phyloP scores from a whole-genome alignment of 768 basidiomycete genomes.

The Psilocybe azurescens region DNA sequence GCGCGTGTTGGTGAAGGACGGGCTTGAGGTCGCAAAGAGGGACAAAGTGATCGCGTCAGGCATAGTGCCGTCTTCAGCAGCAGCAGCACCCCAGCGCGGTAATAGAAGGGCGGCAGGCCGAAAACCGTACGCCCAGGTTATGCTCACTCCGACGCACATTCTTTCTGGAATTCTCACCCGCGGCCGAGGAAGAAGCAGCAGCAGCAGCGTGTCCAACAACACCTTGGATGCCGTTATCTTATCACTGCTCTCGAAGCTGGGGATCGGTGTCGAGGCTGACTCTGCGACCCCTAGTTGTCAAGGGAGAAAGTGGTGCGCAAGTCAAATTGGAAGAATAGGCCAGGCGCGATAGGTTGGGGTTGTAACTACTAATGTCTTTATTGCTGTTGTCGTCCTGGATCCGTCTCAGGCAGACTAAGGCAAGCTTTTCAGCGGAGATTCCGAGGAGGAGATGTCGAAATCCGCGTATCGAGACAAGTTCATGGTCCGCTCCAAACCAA shows the following conservation, averaged over 20 bases:
- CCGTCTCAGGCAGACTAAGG: neutral
- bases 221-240: slow-evolving; percentile 26
- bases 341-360: neutral
- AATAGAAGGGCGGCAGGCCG: slow-evolving; percentile 23
- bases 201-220: slow-evolving; percentile 7
- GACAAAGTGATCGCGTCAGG: slow-evolving; percentile 34
- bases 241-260: slow-evolving; percentile 35
- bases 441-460: slow-evolving; percentile 28
- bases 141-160: slow-evolving; percentile 51
- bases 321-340: slow-evolving; percentile 27
- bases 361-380: neutral
- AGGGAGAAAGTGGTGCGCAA: slow-evolving; percentile 11
- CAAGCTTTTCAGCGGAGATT: slow-evolving; percentile 4
- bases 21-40: slow-evolving; percentile 37
- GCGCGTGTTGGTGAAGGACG: slow-evolving; percentile 39
- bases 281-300: slow-evolving; percentile 7
- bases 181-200: slow-evolving; percentile 25
- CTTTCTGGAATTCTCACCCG: slow-evolving; percentile 42
- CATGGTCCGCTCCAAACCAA: neutral
- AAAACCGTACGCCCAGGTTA: slow-evolving; percentile 8
- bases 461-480: slow-evolving; percentile 30
- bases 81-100: slow-evolving; percentile 13
- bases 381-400: neutral
- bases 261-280: slow-evolving; percentile 23
- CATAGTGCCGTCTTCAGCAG: slow-evolving; percentile 7